These are phyloP conservation scores for Silene latifolia DNA, from an alignment of 148 eudicot species.

Conservation along the genomic window DNA sequence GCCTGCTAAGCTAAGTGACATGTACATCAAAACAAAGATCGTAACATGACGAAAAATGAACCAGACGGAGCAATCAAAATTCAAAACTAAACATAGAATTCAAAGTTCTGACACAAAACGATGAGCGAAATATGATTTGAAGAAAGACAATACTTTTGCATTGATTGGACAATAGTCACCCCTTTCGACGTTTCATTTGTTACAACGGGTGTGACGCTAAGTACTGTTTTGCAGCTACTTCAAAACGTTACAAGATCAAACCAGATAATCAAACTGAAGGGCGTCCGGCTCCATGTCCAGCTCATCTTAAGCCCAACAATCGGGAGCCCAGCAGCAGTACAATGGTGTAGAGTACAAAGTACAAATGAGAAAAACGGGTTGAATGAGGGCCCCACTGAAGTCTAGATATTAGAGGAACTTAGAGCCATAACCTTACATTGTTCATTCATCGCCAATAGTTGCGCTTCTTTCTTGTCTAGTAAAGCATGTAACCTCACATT, in stretches of 20 bases:
- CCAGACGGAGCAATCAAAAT: not conserved
- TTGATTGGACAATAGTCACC: constrained; percentile 9
- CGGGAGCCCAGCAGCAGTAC: constrained; percentile 23
- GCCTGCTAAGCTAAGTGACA: too few relatives aligned
- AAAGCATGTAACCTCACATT: constrained; percentile 63
- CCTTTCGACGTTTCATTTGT: constrained; percentile 10
- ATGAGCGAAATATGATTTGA: not conserved
- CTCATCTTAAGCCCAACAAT: constrained; percentile 15
- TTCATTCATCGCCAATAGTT: constrained; percentile 90
- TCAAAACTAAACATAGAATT: not conserved
- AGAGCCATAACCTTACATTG: constrained; percentile 94
- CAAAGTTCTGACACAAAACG: not conserved
- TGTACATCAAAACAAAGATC: too few relatives aligned
- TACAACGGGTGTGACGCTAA: constrained; percentile 27
- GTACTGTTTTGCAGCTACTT: constrained; percentile 26
- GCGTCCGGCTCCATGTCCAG: not conserved
- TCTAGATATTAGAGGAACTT: constrained; percentile 51
- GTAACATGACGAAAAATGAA: not conserved
- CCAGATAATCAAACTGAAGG: constrained; percentile 15
- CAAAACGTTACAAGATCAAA: constrained; percentile 15
- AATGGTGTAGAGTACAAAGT: constrained; percentile 23
- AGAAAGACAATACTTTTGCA: not conserved
- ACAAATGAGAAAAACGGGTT: too few relatives aligned
- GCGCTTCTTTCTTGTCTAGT: constrained; percentile 90
- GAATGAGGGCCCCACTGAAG: not conserved